phyloP scores from a whole-genome alignment of 2,329 filamentous ascomycete species.

The Aphanocladium album region DNA sequence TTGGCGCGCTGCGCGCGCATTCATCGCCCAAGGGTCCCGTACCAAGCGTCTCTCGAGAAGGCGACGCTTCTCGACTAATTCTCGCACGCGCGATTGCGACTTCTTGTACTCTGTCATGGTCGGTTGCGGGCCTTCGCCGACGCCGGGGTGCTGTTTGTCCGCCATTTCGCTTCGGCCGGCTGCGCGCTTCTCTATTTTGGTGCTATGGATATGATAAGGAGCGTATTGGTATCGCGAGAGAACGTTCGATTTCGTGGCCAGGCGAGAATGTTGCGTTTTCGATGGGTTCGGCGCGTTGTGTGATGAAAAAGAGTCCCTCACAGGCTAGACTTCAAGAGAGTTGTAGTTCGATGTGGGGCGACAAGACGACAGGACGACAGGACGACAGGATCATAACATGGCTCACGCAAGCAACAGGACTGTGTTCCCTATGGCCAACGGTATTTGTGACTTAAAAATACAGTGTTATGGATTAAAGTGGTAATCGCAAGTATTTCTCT shows the following conservation, averaged over 20 bases:
- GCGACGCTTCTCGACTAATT: slow-evolving; percentile 41
- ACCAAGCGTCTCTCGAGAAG: slow-evolving; percentile 35
- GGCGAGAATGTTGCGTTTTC: background rate
- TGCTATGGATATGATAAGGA: no score
- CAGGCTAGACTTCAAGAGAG: background rate
- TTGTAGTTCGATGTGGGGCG: slow-evolving; percentile 4
- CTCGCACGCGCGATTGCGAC: slow-evolving; percentile 43
- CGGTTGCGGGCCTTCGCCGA: slow-evolving; percentile 23
- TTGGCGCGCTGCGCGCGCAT: background rate
- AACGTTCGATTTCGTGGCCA: background rate
- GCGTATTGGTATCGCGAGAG: background rate
- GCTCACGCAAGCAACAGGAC: no score
- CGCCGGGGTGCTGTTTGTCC: slow-evolving; percentile 26
- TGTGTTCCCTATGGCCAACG: no score
- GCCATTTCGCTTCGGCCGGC: slow-evolving; percentile 24
- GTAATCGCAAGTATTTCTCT: background rate
- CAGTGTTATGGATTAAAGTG: background rate
- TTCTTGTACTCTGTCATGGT: slow-evolving; percentile 46
- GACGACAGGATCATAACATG: no score
- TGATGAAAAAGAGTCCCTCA: background rate
- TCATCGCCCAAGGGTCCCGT: slow-evolving; percentile 14
- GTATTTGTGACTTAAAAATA: background rate
- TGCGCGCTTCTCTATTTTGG: background rate
- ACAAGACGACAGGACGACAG: background rate
- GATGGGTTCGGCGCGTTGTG: background rate